Base-by-base conservation (phyloP, 1,284 basidiomycete genomes). In the Cryptococcus sp. region DNA sequence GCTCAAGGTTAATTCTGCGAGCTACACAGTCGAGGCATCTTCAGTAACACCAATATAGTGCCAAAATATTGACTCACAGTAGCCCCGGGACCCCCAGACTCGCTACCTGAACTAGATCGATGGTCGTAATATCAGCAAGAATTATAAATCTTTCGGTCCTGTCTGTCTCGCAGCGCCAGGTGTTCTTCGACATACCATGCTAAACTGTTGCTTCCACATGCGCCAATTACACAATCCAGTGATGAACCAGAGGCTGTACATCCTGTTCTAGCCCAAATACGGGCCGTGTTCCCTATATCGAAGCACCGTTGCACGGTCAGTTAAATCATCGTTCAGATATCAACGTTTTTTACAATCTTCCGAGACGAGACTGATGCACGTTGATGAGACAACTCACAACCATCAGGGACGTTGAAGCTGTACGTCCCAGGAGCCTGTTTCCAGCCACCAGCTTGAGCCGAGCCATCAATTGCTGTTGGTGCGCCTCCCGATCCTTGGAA, bases 191-290 rank as follows among this genome's bases (percentile, higher is more conserved):
- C 64, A 13, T 20, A 66, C 64, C 66, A 68, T 6, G 20, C 46
- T n/a, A 61, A 19, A 1, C 50, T 49, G 11, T 54, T 47, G 3
- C 16, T 29, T 2, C 26, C 29, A 50, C 67, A 68, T 19, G 19
- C 50, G 3, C 67, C 67, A 22, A 66, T 55, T 22, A 60, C 49
- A 49, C 67, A 68, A 11, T 50, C 44, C 40, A 55, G 37, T 10
- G 25, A 22, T n/a, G 50, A 46, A 10, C 60, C 67, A 22, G 56
- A 52, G 2, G 25, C 45, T 17, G 46, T 47, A 45, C 68, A 69
- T 19, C 63, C 68, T 19, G 62, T 64, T 40, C 59, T 43, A 2
- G 60, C 58, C 65, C 65, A 66, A 45, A 66, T 26, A 19, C 62
- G 51, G 2, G 26, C 55, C 19, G 40, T 34, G 10, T 45, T 47